Evolutionary conservation across 1,284 basidiomycete species (phyloP).

Genomic region (Austroboletus niveus): DNA sequence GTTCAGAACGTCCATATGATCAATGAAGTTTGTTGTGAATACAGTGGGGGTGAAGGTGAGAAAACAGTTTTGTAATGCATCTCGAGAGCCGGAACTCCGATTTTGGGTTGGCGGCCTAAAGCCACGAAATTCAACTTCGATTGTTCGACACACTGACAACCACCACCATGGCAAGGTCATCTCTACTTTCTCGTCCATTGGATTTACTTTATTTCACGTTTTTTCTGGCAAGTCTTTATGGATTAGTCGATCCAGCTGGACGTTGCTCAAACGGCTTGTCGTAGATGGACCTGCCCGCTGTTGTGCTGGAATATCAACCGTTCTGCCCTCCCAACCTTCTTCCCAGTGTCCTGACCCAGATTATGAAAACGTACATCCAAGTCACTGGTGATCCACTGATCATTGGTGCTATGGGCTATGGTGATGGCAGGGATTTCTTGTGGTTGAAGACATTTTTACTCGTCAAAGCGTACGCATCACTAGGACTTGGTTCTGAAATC

Average conservation of each 20-base stretch:
- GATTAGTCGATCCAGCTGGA: neutral
- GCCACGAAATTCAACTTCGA: neutral
- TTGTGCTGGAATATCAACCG: conserved; percentile 67
- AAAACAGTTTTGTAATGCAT: no score
- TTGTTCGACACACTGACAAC: neutral
- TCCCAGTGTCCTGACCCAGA: conserved; percentile 43
- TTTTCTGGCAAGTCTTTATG: conserved; percentile 47
- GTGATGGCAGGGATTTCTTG: conserved; percentile 36
- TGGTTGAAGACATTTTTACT: conserved; percentile 70
- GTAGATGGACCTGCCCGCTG: conserved; percentile 62
- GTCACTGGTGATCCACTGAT: conserved; percentile 65
- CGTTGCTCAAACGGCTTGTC: neutral
- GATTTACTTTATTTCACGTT: conserved; percentile 65
- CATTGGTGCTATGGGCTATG: conserved; percentile 48
- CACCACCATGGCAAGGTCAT: conserved; percentile 12
- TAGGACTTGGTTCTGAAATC: conserved; percentile 12
- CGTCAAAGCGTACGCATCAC: conserved; percentile 50
- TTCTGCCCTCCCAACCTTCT: conserved; percentile 55
- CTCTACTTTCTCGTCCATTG: conserved; percentile 53
- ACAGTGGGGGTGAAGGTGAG: no score
- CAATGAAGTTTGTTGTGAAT: no score
- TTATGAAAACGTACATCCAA: conserved; percentile 48
- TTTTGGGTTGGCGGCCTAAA: no score
- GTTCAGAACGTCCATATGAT: no score
- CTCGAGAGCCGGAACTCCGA: no score